Conservation (phyloP, 2,329 filamentous ascomycete genomes). For the Fusarium hainanense region DNA sequence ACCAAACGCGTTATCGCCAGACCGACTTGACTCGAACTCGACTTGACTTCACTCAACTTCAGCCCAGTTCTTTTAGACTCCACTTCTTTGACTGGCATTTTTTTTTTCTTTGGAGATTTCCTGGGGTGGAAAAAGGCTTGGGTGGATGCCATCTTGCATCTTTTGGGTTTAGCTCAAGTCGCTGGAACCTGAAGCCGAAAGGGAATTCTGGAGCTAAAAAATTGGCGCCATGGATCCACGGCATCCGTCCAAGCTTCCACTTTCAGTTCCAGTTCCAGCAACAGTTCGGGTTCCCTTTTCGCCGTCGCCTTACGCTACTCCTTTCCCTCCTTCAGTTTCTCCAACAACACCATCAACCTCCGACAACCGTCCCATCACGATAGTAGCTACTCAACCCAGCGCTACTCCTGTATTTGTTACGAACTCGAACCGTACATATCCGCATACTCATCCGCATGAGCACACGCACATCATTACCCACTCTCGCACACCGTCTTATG, state of each 20-base stretch:
- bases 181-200: slow-evolving; percentile 34
- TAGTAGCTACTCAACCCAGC: slow-evolving; percentile 21
- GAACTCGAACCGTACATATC: background rate
- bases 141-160: slow-evolving; percentile 7
- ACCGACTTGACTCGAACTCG: background rate
- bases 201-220: slow-evolving; percentile 52
- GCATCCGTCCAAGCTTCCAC: slow-evolving; percentile 49
- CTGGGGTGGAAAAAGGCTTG: slow-evolving; percentile 45
- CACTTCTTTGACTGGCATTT: slow-evolving; percentile 30
- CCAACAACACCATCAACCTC: slow-evolving; percentile 29
- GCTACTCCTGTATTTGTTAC: slow-evolving; percentile 23
- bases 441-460: background rate
- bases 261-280: slow-evolving; percentile 1
- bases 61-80: slow-evolving; percentile 11
- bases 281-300: slow-evolving; percentile 34
- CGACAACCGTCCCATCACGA: slow-evolving; percentile 24
- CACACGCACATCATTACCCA: slow-evolving; percentile 4
- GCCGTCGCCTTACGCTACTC: slow-evolving; percentile 47
- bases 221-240: slow-evolving; percentile 50
- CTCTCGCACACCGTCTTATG: slow-evolving; percentile 18
- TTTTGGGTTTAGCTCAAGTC: background rate
- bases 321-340: slow-evolving; percentile 42
- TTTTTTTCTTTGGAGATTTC: slow-evolving; percentile 40
- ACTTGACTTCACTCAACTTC: background rate
- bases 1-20: slow-evolving; percentile 4